Conservation (phyloP, 225 moss, liverwort and hornwort species). For the Polytrichum commune region DNA sequence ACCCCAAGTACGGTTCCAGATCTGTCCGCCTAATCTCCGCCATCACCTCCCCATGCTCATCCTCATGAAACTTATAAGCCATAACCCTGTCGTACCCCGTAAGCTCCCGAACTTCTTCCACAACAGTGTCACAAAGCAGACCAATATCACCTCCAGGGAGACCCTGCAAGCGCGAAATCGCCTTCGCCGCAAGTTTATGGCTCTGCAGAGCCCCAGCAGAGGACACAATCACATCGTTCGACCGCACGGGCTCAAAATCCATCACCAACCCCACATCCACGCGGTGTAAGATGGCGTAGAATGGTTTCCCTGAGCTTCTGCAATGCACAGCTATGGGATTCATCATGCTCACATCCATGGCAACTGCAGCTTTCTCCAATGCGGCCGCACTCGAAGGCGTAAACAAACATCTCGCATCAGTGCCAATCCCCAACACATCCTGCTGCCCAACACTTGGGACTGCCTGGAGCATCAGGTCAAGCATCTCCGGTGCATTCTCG, state of each 20-base stretch:
- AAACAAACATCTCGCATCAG: slow-evolving; percentile 43
- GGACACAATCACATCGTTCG: slow-evolving; percentile 45
- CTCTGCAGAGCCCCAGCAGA: slow-evolving; percentile 53
- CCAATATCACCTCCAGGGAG: slow-evolving; percentile 57
- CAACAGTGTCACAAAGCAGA: slow-evolving; percentile 53
- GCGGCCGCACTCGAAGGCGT: slow-evolving; percentile 39
- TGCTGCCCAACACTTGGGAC: slow-evolving; percentile 47
- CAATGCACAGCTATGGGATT: slow-evolving; percentile 60
- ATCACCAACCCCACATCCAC: slow-evolving; percentile 55
- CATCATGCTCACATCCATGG: slow-evolving; percentile 48
- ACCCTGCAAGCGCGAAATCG: slow-evolving; percentile 47
- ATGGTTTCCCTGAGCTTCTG: slow-evolving; percentile 53
- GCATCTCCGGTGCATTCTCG: slow-evolving; percentile 68
- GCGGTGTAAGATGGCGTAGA: slow-evolving; percentile 59
- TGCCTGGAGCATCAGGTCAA: slow-evolving; percentile 50
- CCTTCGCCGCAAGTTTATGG: slow-evolving; percentile 53
- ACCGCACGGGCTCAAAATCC: slow-evolving; percentile 52
- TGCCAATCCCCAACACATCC: slow-evolving; percentile 45
- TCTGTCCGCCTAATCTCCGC: slow-evolving; percentile 62
- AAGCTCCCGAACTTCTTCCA: slow-evolving; percentile 57
- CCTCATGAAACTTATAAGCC: slow-evolving; percentile 60
- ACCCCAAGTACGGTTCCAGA: slow-evolving; percentile 51
- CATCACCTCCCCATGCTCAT: slow-evolving; percentile 58
- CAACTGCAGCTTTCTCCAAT: slow-evolving; percentile 41
- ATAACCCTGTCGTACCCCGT: slow-evolving; percentile 63